Percentiles rank a stretch among this genome's conserved stretches.
Evolutionary conservation across 139 green algal genomes (phyloP).

Genomic region (Coelastrella sp.): DNA sequence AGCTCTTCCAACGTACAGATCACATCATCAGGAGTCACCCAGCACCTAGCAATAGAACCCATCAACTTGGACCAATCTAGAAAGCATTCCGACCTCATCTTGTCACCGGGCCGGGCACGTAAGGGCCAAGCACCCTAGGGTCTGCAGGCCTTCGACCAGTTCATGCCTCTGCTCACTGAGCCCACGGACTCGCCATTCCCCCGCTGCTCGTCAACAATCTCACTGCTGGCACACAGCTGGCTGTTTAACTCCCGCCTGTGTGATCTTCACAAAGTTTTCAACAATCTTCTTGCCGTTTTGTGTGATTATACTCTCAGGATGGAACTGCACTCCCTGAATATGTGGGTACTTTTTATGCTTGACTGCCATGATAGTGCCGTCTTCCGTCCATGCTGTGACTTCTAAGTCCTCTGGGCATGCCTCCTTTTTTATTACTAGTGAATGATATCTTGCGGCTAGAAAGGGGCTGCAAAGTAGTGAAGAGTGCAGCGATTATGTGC

Average conservation of each 20-base stretch:
- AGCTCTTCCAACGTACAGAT: no score
- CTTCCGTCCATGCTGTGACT: constrained; percentile 97
- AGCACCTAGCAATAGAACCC: no score
- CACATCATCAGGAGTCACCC: no score
- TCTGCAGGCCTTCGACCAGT: no score
- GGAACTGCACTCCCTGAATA: constrained; percentile 96
- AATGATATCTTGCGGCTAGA: constrained; percentile 91
- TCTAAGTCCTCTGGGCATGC: constrained; percentile 94
- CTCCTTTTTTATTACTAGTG: constrained; percentile 94
- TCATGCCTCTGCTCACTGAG: no score
- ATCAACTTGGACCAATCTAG: no score
- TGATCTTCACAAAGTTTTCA: constrained; percentile 74
- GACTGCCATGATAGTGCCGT: constrained; percentile 98
- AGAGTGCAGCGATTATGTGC: background rate
- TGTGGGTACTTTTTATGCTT: constrained; percentile 82
- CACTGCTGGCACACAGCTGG: no score
- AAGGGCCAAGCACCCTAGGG: no score
- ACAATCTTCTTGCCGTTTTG: constrained; percentile 91
- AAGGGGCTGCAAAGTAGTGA: constrained; percentile 82
- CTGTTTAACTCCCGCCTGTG: background rate
- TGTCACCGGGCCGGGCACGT: no score
- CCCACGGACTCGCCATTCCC: no score
- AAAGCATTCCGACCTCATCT: no score
- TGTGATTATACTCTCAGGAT: constrained; percentile 98
- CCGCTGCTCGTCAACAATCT: no score